Conservation (phyloP, 371 early-diverging fungal species). For the Blyttiomyces sp. region DNA sequence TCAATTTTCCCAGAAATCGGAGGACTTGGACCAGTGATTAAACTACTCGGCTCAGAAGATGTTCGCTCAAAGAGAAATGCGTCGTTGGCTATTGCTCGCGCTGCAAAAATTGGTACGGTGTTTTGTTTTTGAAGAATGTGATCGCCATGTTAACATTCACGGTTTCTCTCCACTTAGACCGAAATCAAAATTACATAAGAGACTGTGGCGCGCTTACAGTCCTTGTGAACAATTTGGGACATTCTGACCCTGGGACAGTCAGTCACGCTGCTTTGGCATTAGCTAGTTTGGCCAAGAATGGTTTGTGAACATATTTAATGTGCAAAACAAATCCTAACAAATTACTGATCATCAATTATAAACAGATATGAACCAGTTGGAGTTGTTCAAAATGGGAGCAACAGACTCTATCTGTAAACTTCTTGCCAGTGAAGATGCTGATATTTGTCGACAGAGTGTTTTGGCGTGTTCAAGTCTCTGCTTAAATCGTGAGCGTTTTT, state of each 20-base stretch:
- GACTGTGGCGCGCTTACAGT: conserved; percentile 39
- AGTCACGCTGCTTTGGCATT: conserved; percentile 40
- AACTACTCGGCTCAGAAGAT: conserved; percentile 35
- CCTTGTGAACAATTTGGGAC: conserved; percentile 25
- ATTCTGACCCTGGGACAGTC: conserved; percentile 24
- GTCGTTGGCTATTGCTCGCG: conserved; percentile 25
- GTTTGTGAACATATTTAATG: no score
- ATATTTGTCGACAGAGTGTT: conserved; percentile 29
- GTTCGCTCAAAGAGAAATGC: conserved; percentile 32
- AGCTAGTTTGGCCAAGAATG: conserved; percentile 36
- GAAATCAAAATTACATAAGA: conserved; percentile 34
- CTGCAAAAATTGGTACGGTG: conserved; percentile 20
- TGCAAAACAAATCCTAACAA: no score
- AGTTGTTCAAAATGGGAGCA: conserved; percentile 39
- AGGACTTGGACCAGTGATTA: conserved; percentile 31
- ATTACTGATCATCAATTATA: no score
- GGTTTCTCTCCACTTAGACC: no score
- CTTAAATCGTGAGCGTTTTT: conserved; percentile 28
- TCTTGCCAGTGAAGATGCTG: conserved; percentile 37
- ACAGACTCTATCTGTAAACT: conserved; percentile 33
- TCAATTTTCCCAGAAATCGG: conserved; percentile 31
- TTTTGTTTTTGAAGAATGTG: conserved; percentile 3
- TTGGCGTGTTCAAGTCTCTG: conserved; percentile 41
- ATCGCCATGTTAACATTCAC: not conserved
- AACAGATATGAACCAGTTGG: conserved; percentile 41